Evolutionary conservation across 768 basidiomycete genomes (phyloP), one percentile per base, ranked within the genome.

Genomic region (Pleurotus djamor): DNA sequence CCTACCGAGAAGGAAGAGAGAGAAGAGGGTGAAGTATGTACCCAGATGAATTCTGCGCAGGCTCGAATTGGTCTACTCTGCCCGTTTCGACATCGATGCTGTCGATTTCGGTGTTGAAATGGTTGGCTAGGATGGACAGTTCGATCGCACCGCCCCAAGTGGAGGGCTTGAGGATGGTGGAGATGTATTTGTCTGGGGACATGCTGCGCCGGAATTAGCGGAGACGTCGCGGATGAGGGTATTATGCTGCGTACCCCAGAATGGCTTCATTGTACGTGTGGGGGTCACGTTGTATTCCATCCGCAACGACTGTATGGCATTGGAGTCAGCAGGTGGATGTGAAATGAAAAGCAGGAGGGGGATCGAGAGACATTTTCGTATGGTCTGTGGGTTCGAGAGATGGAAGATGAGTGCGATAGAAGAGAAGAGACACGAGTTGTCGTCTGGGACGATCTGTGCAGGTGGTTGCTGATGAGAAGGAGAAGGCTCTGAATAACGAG

Each of bases 141-240:
- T 95, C 95, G 68, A 98, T 98, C 1, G 96, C 96, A 13, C 96
- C 96, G 52, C 96, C 96, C 96, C 96, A 98, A 0, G 90, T 84
- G 2, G 82, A 74, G 1, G 92, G 85, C 48, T 87, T 88, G 50
- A 86, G 77, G 62, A 98, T 98, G 4, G 90, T 91, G 4, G 77
- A 63, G 61, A 94, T 90, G 72, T 98, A 98, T 52, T 86, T 78
- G 72, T 78, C 57, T 67, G 88, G 66, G 93, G 60, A 71, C 69
- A 76, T 79, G 33, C 79, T 79, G 44, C 21, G 37, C 4, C 33
- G 41, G 48, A 44, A 43, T 12, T 14, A 60, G 36, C 14, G 13
- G 21, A 37, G 51, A 41, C n/a, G n/a, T n/a, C n/a, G n/a, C n/a
- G n/a, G n/a, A n/a, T n/a, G n/a, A n/a, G n/a, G n/a, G n/a, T n/a